Evolutionary conservation across 2,329 filamentous ascomycete genomes (phyloP).

Genomic region (Cladosporium sp.): DNA sequence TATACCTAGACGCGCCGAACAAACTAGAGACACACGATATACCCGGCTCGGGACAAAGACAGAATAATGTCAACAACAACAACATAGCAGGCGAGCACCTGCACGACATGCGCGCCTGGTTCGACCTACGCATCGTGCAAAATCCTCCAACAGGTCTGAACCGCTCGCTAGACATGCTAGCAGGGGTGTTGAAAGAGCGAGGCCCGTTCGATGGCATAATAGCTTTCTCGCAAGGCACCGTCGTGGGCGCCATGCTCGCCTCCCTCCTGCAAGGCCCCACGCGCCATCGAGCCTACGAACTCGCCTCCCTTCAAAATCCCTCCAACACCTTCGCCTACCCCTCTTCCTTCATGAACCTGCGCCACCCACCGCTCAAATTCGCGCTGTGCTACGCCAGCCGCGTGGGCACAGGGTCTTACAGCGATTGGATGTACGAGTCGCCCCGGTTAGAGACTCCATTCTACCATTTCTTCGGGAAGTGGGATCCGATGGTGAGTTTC

Average conservation of each 20-base stretch:
- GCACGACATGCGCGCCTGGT: not conserved
- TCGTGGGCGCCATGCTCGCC: not conserved
- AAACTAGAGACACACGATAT: not conserved
- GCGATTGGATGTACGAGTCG: not conserved
- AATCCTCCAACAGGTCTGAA: not conserved
- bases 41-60: not conserved
- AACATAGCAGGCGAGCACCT: not conserved
- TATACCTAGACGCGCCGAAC: not conserved
- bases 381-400: not conserved
- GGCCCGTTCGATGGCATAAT: not conserved
- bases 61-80: too few species aligned
- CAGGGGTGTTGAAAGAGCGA: not conserved
- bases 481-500: not conserved
- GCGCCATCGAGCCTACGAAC: not conserved
- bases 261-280: not conserved
- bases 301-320: not conserved
- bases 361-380: not conserved
- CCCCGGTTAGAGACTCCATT: not conserved
- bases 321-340: not conserved
- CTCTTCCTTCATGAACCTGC: not conserved
- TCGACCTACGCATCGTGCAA: not conserved
- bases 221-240: not conserved
- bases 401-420: not conserved
- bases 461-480: not conserved
- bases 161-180: not conserved